Conservation (phyloP, 371 early-diverging fungal genomes). For the Mycotypha africana region DNA sequence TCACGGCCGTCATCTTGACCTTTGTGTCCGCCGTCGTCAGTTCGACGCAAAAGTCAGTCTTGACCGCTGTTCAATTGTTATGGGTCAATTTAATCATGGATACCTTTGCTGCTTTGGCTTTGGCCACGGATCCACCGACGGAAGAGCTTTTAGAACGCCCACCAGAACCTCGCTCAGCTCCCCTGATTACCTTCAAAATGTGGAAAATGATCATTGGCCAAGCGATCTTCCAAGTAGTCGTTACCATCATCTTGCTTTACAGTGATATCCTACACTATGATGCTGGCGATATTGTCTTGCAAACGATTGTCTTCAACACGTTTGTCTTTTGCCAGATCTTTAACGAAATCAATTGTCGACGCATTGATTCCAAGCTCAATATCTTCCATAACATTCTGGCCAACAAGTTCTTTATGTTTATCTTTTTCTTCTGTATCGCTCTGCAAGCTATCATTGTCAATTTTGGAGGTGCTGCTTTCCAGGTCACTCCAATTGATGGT, state of each 20-base stretch:
- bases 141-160: conserved; percentile 49
- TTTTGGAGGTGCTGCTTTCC: conserved; percentile 55
- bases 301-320: conserved; percentile 71
- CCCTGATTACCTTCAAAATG: conserved; percentile 61
- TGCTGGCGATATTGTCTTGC: conserved; percentile 31
- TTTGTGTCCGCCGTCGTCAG: conserved; percentile 53
- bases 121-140: conserved; percentile 68
- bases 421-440: conserved; percentile 45
- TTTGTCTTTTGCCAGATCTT: conserved; percentile 81
- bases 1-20: conserved; percentile 60
- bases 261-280: conserved; percentile 26
- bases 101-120: conserved; percentile 64
- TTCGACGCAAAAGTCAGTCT: conserved; percentile 33
- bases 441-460: conserved; percentile 53
- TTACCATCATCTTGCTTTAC: conserved; percentile 47
- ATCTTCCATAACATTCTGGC: conserved; percentile 43
- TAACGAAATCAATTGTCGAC: conserved; percentile 70
- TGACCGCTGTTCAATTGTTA: conserved; percentile 63
- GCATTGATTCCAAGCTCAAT: conserved; percentile 55
- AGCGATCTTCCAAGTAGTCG: conserved; percentile 51
- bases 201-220: conserved; percentile 65
- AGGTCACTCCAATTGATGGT: conserved; percentile 36
- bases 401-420: conserved; percentile 52
- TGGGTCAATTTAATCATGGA: conserved; percentile 81
- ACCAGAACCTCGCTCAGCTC: conserved; percentile 55